Percentiles rank a stretch among this genome's conserved stretches.
These are phyloP conservation scores for Stephanodiscus minutulus DNA, from an alignment of 108 stramenopile species.

Conservation along the genomic window DNA sequence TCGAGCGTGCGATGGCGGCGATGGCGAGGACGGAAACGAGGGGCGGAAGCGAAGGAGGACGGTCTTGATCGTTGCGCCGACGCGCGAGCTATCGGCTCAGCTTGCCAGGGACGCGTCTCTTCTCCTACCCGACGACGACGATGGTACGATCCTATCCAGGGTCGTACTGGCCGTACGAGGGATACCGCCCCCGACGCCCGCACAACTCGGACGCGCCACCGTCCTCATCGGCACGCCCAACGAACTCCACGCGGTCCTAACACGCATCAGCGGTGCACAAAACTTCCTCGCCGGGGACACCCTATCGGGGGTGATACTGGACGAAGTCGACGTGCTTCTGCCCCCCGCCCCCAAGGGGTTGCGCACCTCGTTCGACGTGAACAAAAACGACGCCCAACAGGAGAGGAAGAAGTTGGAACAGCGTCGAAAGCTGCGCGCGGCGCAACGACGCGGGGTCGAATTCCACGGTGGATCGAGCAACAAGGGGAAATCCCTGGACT, in stretches of 20 bases:
- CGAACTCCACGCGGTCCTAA: constrained; percentile 50
- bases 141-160: neutral
- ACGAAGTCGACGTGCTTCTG: constrained; percentile 64
- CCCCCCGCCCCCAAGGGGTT: constrained; percentile 51
- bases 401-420: constrained; percentile 46
- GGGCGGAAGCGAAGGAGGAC: constrained; percentile 10
- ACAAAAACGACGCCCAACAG: constrained; percentile 14
- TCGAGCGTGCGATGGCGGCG: constrained; percentile 14
- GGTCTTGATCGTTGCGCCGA: constrained; percentile 46
- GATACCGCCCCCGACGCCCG: constrained; percentile 46
- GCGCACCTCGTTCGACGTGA: constrained; percentile 49
- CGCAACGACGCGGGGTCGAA: constrained; percentile 52
- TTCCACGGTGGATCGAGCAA: constrained; percentile 34
- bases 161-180: constrained; percentile 56
- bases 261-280: constrained; percentile 46
- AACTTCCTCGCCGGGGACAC: constrained; percentile 56
- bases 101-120: constrained; percentile 48
- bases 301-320: constrained; percentile 46
- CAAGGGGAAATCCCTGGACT: constrained; percentile 8
- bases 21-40: neutral
- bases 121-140: constrained; percentile 26
- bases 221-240: constrained; percentile 56
- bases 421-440: constrained; percentile 56
- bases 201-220: constrained; percentile 28
- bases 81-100: constrained; percentile 55